Evolutionary conservation across 2,329 filamentous ascomycete species (phyloP).

Genomic region (Trichoderma semiorbis): DNA sequence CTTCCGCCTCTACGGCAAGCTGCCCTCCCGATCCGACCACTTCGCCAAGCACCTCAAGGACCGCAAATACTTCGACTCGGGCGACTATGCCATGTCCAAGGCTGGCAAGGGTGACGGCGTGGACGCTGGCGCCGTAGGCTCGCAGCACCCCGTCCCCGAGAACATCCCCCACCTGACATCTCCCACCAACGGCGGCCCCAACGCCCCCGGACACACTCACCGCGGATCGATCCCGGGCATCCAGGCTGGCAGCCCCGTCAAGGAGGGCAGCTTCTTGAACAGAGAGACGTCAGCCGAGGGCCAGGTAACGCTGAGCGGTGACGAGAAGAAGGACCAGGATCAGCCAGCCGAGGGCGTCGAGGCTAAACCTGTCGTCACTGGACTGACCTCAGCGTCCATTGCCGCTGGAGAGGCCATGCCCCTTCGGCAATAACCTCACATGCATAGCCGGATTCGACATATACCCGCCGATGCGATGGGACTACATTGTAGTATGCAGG

Average conservation of each 20-base stretch:
- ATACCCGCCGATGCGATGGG: neutral
- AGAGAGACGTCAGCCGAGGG: slow-evolving; percentile 70
- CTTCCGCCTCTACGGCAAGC: slow-evolving; percentile 95
- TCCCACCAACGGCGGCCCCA: slow-evolving; percentile 45
- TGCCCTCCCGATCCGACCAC: slow-evolving; percentile 92
- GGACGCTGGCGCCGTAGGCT: slow-evolving; percentile 89
- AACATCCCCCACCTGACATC: slow-evolving; percentile 88
- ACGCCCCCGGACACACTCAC: slow-evolving; percentile 38
- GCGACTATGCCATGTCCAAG: slow-evolving; percentile 94
- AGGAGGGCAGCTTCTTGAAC: slow-evolving; percentile 85
- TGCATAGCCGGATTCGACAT: neutral
- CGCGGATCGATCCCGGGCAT: slow-evolving; percentile 44
- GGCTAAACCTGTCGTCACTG: slow-evolving; percentile 6
- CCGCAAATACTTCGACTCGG: slow-evolving; percentile 97
- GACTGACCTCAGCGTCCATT: neutral
- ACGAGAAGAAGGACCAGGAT: neutral
- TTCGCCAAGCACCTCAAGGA: slow-evolving; percentile 99
- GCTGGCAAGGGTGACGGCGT: slow-evolving; percentile 94
- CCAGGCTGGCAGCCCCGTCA: slow-evolving; percentile 75
- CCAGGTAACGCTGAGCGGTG: slow-evolving; percentile 29
- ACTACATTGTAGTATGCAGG: neutral
- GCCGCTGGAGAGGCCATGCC: slow-evolving; percentile 14
- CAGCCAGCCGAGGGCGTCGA: neutral
- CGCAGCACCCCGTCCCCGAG: slow-evolving; percentile 89
- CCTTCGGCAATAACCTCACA: slow-evolving; percentile 1